Conservation (phyloP, 1,139 yeast species). For the Diutina ranongensis region DNA sequence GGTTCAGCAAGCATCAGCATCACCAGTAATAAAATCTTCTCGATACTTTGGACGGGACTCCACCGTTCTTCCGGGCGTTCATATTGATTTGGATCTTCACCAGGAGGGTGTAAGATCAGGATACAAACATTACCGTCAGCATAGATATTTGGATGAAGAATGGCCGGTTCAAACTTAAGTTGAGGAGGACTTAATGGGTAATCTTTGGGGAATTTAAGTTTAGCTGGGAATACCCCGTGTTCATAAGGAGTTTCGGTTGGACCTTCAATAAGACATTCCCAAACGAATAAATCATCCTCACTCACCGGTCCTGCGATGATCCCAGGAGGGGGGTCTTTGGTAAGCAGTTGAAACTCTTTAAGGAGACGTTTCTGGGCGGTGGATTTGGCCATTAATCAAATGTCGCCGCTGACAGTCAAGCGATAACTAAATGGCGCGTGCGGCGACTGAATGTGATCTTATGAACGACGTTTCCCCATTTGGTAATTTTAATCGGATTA, state of each 20-base stretch:
- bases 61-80: slow-evolving; percentile 94
- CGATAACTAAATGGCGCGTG: not conserved
- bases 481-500: too few relatives aligned
- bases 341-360: slow-evolving; percentile 80
- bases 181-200: slow-evolving; percentile 90
- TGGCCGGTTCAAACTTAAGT: slow-evolving; percentile 71
- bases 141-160: slow-evolving; percentile 87
- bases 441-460: too few relatives aligned
- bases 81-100: slow-evolving; percentile 93
- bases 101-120: slow-evolving; percentile 89
- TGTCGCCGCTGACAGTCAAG: not conserved
- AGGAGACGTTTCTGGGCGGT: slow-evolving; percentile 82
- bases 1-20: slow-evolving; percentile 97
- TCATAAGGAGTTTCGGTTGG: slow-evolving; percentile 92
- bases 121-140: slow-evolving; percentile 94
- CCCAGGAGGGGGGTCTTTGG: slow-evolving; percentile 87
- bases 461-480: too few relatives aligned
- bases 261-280: slow-evolving; percentile 92
- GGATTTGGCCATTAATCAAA: slow-evolving; percentile 28
- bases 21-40: slow-evolving; percentile 83
- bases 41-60: slow-evolving; percentile 97
- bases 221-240: slow-evolving; percentile 85
- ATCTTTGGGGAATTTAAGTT: slow-evolving; percentile 72
- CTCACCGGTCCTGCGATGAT: slow-evolving; percentile 83
- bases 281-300: slow-evolving; percentile 70